These are phyloP conservation scores for Atkinsonella texensis DNA, from an alignment of 2,329 filamentous ascomycete species.

Conservation along the genomic window DNA sequence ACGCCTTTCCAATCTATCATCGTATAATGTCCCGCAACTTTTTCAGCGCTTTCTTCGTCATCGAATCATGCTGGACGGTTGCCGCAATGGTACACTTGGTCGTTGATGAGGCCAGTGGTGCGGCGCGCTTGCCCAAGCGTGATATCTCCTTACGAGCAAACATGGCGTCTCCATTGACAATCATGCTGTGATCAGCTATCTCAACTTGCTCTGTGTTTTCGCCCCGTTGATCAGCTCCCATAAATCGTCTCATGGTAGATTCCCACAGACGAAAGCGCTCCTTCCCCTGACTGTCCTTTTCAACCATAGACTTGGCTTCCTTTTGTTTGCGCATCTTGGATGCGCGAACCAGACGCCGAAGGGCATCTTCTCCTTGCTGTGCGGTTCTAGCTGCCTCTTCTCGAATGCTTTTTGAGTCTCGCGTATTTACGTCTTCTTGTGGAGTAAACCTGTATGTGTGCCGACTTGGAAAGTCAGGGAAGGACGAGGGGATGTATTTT, in stretches of 20 bases:
- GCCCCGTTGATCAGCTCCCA: conserved; percentile 21
- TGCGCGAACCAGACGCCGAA: conserved; percentile 46
- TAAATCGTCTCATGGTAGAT: conserved; percentile 44
- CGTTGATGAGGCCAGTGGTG: conserved; percentile 9
- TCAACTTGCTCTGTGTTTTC: conserved; percentile 30
- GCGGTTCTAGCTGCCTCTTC: conserved; percentile 48
- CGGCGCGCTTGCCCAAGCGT: conserved; percentile 30
- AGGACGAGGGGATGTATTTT: conserved; percentile 43
- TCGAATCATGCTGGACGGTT: neutral
- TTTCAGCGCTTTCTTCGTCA: no score
- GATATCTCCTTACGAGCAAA: conserved; percentile 43
- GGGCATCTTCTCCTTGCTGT: conserved; percentile 49
- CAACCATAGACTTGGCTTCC: conserved; percentile 45
- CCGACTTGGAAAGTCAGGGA: conserved; percentile 51
- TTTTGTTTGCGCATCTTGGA: conserved; percentile 54
- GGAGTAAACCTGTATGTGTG: conserved; percentile 53
- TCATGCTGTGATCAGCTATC: conserved; percentile 51
- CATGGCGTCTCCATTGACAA: conserved; percentile 45
- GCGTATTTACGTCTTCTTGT: conserved; percentile 31
- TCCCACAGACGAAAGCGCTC: conserved; percentile 50
- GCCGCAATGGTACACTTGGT: no score
- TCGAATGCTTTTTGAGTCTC: conserved; percentile 45
- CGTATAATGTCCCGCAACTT: neutral
- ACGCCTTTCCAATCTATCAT: neutral
- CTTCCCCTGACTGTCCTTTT: conserved; percentile 38